A percentile compares a stretch with the other conserved stretches of the same genome.
Conservation (phyloP, 106 monocot species). For the Dendrobium officinale region DNA sequence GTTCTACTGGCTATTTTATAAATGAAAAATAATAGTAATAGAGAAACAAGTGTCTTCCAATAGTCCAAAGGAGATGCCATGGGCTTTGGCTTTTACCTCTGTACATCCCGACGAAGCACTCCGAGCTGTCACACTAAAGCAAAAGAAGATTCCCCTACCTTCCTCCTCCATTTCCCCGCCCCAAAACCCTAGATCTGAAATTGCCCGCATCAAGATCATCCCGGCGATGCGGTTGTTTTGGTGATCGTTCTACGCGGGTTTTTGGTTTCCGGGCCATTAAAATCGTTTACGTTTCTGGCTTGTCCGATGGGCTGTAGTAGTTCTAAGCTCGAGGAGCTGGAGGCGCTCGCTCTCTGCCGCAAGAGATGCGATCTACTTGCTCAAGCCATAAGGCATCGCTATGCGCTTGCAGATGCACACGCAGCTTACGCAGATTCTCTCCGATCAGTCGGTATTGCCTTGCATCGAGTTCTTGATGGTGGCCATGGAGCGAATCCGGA, state of each 20-base stretch:
- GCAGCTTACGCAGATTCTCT: slow-evolving; percentile 54
- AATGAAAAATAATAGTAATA: neutral
- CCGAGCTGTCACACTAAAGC: slow-evolving; percentile 24
- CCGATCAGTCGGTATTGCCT: slow-evolving; percentile 40
- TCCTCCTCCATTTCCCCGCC: slow-evolving; percentile 4
- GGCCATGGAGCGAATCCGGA: slow-evolving; percentile 1
- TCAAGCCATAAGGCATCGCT: slow-evolving; percentile 64
- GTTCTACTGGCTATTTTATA: slow-evolving; percentile 1
- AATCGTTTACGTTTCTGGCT: neutral
- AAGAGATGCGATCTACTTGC: slow-evolving; percentile 34
- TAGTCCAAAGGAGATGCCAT: neutral
- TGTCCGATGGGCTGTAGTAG: slow-evolving; percentile 64
- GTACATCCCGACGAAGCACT: slow-evolving; percentile 24
- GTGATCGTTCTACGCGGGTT: neutral
- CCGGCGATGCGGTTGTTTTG: neutral
- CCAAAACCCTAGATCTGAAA: slow-evolving; percentile 34
- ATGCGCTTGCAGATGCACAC: slow-evolving; percentile 79
- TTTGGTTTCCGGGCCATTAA: neutral
- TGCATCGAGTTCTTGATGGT: slow-evolving; percentile 46
- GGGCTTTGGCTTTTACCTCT: neutral
- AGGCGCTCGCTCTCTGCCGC: slow-evolving; percentile 58
- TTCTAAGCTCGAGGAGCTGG: slow-evolving; percentile 74
- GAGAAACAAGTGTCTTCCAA: neutral
- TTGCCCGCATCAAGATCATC: neutral
- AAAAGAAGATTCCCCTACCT: slow-evolving; percentile 14